Conservation (phyloP, 1,284 basidiomycete genomes). For the Ganoderma boninense region DNA sequence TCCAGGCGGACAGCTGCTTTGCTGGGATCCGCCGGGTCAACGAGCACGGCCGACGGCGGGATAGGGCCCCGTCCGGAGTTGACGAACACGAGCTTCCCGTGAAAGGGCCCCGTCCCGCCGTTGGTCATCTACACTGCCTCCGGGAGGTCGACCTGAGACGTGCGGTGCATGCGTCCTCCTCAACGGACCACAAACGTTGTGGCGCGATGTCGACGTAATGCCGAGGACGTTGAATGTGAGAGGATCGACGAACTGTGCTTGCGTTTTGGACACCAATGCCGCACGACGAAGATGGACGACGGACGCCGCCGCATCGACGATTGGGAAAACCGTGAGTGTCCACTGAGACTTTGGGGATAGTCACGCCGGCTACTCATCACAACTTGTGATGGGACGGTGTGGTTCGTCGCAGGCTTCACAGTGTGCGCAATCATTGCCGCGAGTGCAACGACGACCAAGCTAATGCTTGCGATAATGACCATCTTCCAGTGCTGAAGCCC, state of each 20-base stretch:
- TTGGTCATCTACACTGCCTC: conserved; percentile 73
- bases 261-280: too few species aligned
- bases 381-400: conserved; percentile 32
- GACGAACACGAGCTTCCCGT: conserved; percentile 67
- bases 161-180: background rate
- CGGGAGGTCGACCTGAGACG: conserved; percentile 51
- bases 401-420: conserved; percentile 11
- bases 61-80: too few species aligned
- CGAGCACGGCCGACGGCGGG: too few species aligned
- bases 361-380: conserved; percentile 29
- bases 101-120: conserved; percentile 76
- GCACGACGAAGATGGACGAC: background rate
- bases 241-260: too few species aligned
- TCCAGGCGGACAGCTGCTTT: too few species aligned
- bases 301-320: background rate
- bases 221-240: too few species aligned
- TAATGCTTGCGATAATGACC: too few species aligned
- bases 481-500: too few species aligned
- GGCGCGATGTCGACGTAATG: conserved; percentile 59
- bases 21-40: too few species aligned
- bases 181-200: conserved; percentile 41
- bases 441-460: background rate
- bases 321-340: background rate
- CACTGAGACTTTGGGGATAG: too few species aligned
- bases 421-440: conserved; percentile 23